Evolutionary conservation across 2,329 filamentous ascomycete genomes (phyloP), one percentile per base, ranked within the genome.

Genomic region (Diaporthe citrichinensis): DNA sequence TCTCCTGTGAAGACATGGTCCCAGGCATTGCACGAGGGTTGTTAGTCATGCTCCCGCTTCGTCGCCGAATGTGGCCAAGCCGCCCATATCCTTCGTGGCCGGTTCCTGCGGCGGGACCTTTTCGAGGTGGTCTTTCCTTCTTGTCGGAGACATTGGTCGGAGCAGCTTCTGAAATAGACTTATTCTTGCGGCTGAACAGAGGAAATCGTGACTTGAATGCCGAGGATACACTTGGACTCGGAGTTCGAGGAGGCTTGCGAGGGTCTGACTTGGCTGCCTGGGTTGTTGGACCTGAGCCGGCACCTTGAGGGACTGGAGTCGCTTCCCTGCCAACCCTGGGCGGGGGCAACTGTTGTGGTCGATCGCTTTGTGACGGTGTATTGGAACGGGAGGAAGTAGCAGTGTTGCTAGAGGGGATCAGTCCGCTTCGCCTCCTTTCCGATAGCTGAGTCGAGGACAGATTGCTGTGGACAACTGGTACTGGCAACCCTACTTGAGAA

Each of bases 21-120:
- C 85, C 86, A 17, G 83, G 81, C 28, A 86, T 85, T 36, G 85
- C 88, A n/a, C 86, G 86, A 3, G 83, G 81, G 34, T 86, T 79
- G 76, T 87, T 90, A 10, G 88, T 85, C 28, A 87, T 85, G 79
- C 90, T 92, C 76, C 89, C 90, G 80, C 92, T 95, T 72, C 93
- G 90, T 41, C 93, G 90, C 75, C 92, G 90, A 41, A 86, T 80
- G 7, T 88, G 86, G 3, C 92, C 91, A 74, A 94, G 87, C 74
- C 90, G 90, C 0, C 93, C 93, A 80, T 96, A 96, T 1, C 94
- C 94, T 85, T 98, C 96, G 80, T 98, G 95, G 0, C 96, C 96
- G 51, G 96, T 98, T n/a, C 96, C 96, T 55, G 96, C 96, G 23
- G 90, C 91, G 31, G 96, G 96, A 0, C 96, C 96, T 83, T 95